Conservation (phyloP, 192 early-diverging fungal genomes). For the Chytriomyces hyalinus region DNA sequence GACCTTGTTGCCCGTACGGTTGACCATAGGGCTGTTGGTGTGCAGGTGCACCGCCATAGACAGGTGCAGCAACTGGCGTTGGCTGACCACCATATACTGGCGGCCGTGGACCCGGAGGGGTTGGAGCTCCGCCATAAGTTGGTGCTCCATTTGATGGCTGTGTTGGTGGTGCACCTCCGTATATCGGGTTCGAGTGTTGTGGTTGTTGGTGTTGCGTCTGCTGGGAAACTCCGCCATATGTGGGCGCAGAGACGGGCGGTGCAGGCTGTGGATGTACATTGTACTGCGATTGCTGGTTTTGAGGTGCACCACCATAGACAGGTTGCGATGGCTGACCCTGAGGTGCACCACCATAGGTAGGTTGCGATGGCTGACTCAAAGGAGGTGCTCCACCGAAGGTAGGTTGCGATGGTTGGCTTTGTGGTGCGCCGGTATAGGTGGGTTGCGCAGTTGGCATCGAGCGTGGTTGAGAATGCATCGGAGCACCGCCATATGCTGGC, state of each 20-base stretch:
- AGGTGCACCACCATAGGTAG: too few relatives aligned
- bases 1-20: slow-evolving; percentile 25
- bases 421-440: slow-evolving; percentile 7
- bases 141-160: neutral
- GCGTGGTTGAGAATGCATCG: neutral
- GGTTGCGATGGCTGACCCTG: too few relatives aligned
- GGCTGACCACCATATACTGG: neutral
- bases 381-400: slow-evolving; percentile 5
- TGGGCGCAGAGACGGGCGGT: too few relatives aligned
- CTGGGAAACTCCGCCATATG: too few relatives aligned
- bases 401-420: slow-evolving; percentile 14
- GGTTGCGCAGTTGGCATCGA: slow-evolving; percentile 3
- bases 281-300: too few relatives aligned
- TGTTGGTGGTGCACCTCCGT: neutral
- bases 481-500: slow-evolving; percentile 30
- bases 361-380: slow-evolving; percentile 1
- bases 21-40: slow-evolving; percentile 1
- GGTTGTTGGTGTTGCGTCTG: neutral
- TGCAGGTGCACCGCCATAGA: slow-evolving; percentile 7
- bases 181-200: neutral
- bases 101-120: neutral
- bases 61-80: neutral
- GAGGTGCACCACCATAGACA: too few relatives aligned
- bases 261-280: too few relatives aligned
- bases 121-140: neutral